Evolutionary conservation across 2,329 filamentous ascomycete species (phyloP).

Genomic region (Colletotrichum spaethianum): DNA sequence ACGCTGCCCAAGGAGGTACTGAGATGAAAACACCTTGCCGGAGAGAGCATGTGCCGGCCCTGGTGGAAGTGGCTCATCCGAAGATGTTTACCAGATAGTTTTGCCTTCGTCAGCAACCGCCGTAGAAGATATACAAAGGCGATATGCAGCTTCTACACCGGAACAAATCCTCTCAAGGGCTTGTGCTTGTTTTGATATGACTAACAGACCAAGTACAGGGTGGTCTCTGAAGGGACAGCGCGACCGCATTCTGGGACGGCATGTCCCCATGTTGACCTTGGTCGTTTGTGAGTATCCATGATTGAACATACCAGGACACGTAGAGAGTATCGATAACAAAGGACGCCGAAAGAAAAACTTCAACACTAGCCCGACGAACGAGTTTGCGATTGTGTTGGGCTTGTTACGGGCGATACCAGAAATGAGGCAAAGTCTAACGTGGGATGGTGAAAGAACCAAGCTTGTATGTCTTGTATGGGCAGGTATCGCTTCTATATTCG

Average conservation of each 20-base stretch:
- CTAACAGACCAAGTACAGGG: not conserved
- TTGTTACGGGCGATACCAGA: not conserved
- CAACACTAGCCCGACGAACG: not conserved
- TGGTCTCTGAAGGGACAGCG: not conserved
- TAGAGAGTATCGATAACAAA: not conserved
- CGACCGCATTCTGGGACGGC: not conserved
- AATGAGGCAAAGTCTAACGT: not conserved
- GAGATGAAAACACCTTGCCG: not conserved
- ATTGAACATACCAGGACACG: not conserved
- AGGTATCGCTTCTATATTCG: too few relatives aligned
- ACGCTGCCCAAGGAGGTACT: too few relatives aligned
- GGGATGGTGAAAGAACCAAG: not conserved
- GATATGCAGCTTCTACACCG: too few relatives aligned
- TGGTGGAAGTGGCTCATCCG: not conserved
- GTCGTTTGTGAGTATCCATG: not conserved
- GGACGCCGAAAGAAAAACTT: not conserved
- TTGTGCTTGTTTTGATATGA: not conserved
- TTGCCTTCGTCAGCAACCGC: too few relatives aligned
- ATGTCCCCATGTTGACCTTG: not conserved
- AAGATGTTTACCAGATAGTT: too few relatives aligned
- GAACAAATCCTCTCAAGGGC: too few relatives aligned
- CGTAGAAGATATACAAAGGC: too few relatives aligned
- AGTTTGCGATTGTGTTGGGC: not conserved
- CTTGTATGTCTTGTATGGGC: not conserved
- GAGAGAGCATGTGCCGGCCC: not conserved